A percentile compares a stretch with the other conserved stretches of the same genome.
Evolutionary conservation across 1,284 basidiomycete species (phyloP).

Genomic region (Megacollybia platyphylla): DNA sequence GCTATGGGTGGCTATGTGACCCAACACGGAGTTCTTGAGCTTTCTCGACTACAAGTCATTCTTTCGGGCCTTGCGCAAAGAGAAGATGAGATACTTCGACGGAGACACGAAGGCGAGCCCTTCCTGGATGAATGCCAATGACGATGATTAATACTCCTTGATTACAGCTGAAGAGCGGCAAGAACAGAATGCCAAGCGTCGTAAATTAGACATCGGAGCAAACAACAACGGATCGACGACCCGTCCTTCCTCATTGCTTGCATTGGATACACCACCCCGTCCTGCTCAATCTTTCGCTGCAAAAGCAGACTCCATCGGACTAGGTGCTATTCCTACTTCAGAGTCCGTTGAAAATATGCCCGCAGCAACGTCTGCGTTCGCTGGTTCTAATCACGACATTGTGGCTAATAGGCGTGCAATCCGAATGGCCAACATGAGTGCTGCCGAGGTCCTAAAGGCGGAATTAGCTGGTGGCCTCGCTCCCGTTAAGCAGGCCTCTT

Average conservation of each 20-base stretch:
- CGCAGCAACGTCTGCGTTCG: constrained; percentile 52
- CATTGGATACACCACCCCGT: constrained; percentile 28
- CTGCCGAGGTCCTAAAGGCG: constrained; percentile 87
- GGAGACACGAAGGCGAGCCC: constrained; percentile 70
- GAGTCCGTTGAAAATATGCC: constrained; percentile 44
- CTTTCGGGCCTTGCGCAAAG: constrained; percentile 85
- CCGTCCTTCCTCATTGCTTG: constrained; percentile 42
- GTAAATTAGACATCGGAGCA: constrained; percentile 63
- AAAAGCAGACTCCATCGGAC: constrained; percentile 61
- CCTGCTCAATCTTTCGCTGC: constrained; percentile 44
- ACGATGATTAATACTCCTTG: constrained; percentile 3
- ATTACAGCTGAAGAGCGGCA: constrained; percentile 82
- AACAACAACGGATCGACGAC: constrained; percentile 27
- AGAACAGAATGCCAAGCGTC: constrained; percentile 78
- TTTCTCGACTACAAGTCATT: constrained; percentile 84
- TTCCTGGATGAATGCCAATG: constrained; percentile 7
- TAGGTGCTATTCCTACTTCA: constrained; percentile 45
- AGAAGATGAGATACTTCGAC: constrained; percentile 94
- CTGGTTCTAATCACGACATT: constrained; percentile 75
- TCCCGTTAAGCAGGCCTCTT: constrained; percentile 38
- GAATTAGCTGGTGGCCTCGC: constrained; percentile 60
- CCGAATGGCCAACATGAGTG: constrained; percentile 92
- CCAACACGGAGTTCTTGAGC: constrained; percentile 84
- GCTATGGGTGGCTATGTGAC: constrained; percentile 97
- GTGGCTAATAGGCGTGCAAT: constrained; percentile 82